phyloP scores from a whole-genome alignment of 1,139 yeast species.

The Debaryomycetaceae sp. region DNA sequence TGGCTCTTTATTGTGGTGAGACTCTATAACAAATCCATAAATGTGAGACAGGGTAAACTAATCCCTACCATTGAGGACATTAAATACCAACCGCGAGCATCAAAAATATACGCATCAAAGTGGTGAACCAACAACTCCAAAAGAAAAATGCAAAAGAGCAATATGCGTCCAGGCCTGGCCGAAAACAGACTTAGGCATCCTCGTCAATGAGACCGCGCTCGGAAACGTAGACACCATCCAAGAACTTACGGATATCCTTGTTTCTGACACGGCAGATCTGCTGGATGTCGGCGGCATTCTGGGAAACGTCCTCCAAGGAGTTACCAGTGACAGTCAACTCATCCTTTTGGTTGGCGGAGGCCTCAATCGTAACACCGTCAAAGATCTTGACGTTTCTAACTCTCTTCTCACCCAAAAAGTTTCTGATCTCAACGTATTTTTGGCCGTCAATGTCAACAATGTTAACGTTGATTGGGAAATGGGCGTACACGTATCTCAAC shows the following conservation, averaged over 20 bases:
- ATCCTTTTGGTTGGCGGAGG: constrained; percentile 83
- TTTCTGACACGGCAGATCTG: constrained; percentile 98
- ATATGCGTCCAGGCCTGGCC: too few relatives aligned
- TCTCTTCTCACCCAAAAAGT: constrained; percentile 97
- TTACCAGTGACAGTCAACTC: constrained; percentile 89
- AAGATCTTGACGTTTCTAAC: constrained; percentile 77
- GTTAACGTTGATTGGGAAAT: constrained; percentile 99
- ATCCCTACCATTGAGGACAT: constrained; percentile 15
- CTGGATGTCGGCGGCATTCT: constrained; percentile 97
- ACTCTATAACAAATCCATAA: constrained; percentile 47
- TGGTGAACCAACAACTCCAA: constrained; percentile 3
- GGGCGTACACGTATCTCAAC: constrained; percentile 99
- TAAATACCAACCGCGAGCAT: too few relatives aligned
- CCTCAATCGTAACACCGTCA: constrained; percentile 82
- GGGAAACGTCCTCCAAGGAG: constrained; percentile 97
- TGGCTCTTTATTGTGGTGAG: constrained; percentile 45
- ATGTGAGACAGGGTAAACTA: constrained; percentile 26
- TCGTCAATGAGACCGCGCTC: constrained; percentile 82
- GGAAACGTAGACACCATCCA: constrained; percentile 99
- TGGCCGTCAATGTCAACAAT: constrained; percentile 66
- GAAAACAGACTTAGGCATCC: constrained; percentile 33
- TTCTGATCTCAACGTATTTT: constrained; percentile 87
- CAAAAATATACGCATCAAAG: too few relatives aligned
- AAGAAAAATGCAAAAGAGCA: too few relatives aligned
- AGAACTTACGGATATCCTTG: constrained; percentile 99